phyloP scores from a whole-genome alignment of 805 yeast species.

The Yamadazyma kitorensis region DNA sequence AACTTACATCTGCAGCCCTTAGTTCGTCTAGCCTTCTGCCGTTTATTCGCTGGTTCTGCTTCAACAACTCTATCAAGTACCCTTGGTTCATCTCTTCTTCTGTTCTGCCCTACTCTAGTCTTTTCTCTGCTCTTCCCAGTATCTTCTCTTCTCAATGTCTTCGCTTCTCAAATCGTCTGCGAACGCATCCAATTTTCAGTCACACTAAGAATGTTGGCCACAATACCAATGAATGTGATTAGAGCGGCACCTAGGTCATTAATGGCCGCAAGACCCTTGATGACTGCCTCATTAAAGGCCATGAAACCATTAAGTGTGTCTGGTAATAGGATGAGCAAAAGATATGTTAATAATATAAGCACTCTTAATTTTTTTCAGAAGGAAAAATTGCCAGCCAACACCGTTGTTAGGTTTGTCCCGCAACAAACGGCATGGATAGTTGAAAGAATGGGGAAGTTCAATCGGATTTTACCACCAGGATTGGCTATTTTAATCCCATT shows the following conservation, averaged over 20 bases:
- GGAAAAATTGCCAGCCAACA: conserved; percentile 68
- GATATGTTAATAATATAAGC: conserved; percentile 1
- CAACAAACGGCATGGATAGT: conserved; percentile 91
- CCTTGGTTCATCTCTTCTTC: conserved; percentile 31
- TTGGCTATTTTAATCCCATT: conserved; percentile 70
- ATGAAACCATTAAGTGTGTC: too few species aligned
- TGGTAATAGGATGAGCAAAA: too few species aligned
- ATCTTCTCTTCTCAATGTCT: too few species aligned
- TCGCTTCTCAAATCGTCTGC: too few species aligned
- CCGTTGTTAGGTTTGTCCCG: conserved; percentile 75
- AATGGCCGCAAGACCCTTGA: too few species aligned
- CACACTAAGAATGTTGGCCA: too few species aligned
- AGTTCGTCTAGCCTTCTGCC: conserved; percentile 63
- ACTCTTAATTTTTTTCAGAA: conserved; percentile 56
- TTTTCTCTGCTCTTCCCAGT: too few species aligned
- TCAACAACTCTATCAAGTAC: conserved; percentile 62
- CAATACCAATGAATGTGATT: too few species aligned
- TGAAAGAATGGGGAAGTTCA: conserved; percentile 86
- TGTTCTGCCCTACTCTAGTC: too few species aligned
- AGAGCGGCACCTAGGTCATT: too few species aligned
- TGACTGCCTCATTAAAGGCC: too few species aligned
- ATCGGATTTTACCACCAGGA: conserved; percentile 67
- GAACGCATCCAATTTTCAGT: too few species aligned
- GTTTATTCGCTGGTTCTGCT: conserved; percentile 61
- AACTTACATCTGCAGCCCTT: conserved; percentile 53